Base-by-base conservation (phyloP, 2,329 filamentous ascomycete species). In the Tympanopsis confertula region DNA sequence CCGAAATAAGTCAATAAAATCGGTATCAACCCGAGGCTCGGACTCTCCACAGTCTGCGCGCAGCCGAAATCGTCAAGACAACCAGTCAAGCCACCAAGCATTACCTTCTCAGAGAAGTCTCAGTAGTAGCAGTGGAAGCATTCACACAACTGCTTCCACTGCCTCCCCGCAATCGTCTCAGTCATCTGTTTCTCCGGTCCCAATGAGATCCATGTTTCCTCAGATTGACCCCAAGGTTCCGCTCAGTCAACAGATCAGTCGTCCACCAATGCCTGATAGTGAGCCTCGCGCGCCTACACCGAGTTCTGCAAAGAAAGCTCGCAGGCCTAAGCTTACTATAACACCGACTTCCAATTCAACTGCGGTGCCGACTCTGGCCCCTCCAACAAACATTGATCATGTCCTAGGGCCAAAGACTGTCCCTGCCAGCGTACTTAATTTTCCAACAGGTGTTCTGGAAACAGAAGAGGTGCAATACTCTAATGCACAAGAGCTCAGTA, bases 121-220 rank as follows among this genome's bases (percentile, higher is more conserved):
- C n/a, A n/a, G n/a, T n/a, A n/a, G n/a, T n/a, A n/a, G n/a, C n/a
- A n/a, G n/a, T n/a, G n/a, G n/a, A n/a, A n/a, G n/a, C n/a, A n/a
- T n/a, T n/a, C 24, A 28, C 10, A n/a, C 24, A n/a, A 28, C 10
- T n/a, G 10, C 24, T 28, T n/a, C 10, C 24, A 10, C 10, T 10
- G 32, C 4, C 32, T 36, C 29, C 13, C 24, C n/a, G 22, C 35
- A 13, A 20, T 13, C 14, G 38, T 30, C 38, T 19, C 41, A 42
- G 13, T 54, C 59, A 3, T 56, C 58, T 0, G 45, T 53, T 3
- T n/a, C 24, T 10, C 7, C 7, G 7, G 41, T 55, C 17, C 58
- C 58, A 10, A 63, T 66, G 44, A 56, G 47, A 40, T 65, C 63
- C 4, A 65, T 65, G 43, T 65, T 66, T 41, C 63, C 63, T 5